Conservation (phyloP, 2,329 filamentous ascomycete genomes). For the Xylariaceae sp. region DNA sequence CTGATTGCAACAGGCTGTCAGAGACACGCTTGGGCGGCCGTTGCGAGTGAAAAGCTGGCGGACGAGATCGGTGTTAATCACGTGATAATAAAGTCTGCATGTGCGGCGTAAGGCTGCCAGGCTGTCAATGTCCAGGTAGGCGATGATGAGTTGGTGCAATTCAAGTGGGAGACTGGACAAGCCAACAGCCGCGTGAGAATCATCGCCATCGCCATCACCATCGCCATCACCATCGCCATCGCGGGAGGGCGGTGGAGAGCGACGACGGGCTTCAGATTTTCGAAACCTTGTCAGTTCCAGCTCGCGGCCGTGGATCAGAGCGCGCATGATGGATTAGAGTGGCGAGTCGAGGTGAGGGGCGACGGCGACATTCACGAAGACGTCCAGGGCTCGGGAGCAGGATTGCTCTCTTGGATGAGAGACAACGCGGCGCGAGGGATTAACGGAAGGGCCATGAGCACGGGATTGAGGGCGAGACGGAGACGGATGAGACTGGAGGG, state of each 20-base stretch:
- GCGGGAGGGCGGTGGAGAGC: conserved; percentile 19
- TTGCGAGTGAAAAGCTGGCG: conserved; percentile 22
- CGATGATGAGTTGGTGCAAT: conserved; percentile 28
- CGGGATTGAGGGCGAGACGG: no score
- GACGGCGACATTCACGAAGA: not conserved
- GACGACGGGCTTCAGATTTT: not conserved
- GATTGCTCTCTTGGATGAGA: conserved; percentile 8
- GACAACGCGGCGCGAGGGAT: conserved; percentile 11
- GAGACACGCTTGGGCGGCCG: conserved; percentile 14
- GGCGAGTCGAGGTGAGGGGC: not conserved
- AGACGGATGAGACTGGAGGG: no score
- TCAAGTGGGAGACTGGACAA: conserved; percentile 27
- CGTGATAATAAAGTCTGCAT: conserved; percentile 23
- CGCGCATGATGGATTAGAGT: no score
- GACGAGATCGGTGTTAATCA: conserved; percentile 28
- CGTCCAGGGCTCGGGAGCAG: not conserved
- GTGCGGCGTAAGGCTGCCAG: conserved; percentile 25
- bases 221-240: conserved; percentile 7
- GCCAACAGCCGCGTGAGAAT: conserved; percentile 7
- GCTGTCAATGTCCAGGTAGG: conserved; percentile 25
- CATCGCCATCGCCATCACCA: conserved; percentile 1
- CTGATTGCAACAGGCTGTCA: conserved; percentile 26
- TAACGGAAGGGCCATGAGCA: conserved; percentile 15
- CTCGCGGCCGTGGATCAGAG: no score
- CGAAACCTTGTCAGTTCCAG: no score